phyloP scores from a whole-genome alignment of 768 basidiomycete species.

The Tricholoma sp. region DNA sequence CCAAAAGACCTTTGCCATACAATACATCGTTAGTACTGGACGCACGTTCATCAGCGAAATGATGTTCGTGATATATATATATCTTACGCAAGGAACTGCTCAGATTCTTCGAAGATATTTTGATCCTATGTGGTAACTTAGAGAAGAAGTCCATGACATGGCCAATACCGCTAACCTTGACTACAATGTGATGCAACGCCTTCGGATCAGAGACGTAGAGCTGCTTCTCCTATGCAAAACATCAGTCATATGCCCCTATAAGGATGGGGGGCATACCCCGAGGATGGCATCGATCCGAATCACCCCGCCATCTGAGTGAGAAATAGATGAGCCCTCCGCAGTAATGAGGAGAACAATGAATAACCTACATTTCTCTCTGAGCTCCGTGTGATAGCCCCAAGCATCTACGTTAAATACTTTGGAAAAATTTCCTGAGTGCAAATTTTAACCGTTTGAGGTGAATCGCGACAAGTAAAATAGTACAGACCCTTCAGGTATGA shows the following conservation, averaged over 20 bases:
- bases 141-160: background rate
- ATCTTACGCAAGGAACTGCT: conserved; percentile 26
- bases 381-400: too few species aligned
- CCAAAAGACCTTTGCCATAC: too few species aligned
- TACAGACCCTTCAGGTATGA: too few species aligned
- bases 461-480: too few species aligned
- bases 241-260: background rate
- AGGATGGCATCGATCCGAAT: conserved; percentile 12
- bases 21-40: background rate
- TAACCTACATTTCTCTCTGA: too few species aligned
- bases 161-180: conserved; percentile 21
- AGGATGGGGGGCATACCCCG: conserved; percentile 6
- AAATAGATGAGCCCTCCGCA: too few species aligned
- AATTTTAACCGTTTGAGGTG: too few species aligned
- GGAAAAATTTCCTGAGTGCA: too few species aligned
- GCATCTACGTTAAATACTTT: too few species aligned
- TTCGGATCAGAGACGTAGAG: conserved; percentile 34
- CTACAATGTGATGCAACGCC: conserved; percentile 29
- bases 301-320: conserved; percentile 13
- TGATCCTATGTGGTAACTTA: conserved; percentile 2
- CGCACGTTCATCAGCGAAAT: background rate
- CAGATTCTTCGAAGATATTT: conserved; percentile 30
- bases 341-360: too few species aligned
- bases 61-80: background rate
- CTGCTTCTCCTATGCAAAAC: conserved; percentile 2